Evolutionary conservation across 2,329 filamentous ascomycete genomes (phyloP), one percentile per base, ranked within the genome.

Genomic region (Ascochyta pisi): DNA sequence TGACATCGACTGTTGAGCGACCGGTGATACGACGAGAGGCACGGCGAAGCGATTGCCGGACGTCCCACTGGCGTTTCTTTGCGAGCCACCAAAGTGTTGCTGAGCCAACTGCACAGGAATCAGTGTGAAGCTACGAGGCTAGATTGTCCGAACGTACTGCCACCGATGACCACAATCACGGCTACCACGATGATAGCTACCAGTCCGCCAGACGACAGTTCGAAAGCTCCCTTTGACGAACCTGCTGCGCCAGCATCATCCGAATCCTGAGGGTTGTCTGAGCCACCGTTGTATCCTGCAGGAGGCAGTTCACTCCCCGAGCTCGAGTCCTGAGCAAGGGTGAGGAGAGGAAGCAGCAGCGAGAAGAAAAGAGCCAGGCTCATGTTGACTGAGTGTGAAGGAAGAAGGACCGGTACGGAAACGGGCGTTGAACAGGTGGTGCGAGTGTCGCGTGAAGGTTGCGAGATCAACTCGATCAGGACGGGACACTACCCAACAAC

Each of bases 61-160:
- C 81, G 63, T 87, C 89, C 91, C 91, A 95, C 75, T 93, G 90
- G 42, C 88, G 86, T 78, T 91, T 92, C 81, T 95, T 95, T 51
- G 91, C 89, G 34, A 94, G 73, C 74, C 88, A 91, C 78, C 90
- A 96, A 26, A 95, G 84, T 2, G 86, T 78, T 3, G 86, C 84
- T 31, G 84, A 88, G 22, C 81, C 82, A 60, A 88, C 89, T 89
- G 62, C 37, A 42, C 19, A 13, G 6, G 12, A 27, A 62, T 70
- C 61, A 70, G 53, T 54, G 49, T 27, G 22, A 40, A 9, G 7
- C 1, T 8, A 6, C 13, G 6, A 31, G n/a, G 1, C 6, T 13
- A 16, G 2, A 2, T 3, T 2, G 40, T 9, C 8, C 26, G 19
- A 31, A 75, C 85, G 71, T 80, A 93, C 90, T 84, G 74, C 90